These are phyloP conservation scores for Sclerotinia sclerotiorum DNA, from an alignment of 2,329 filamentous ascomycete species.

Conservation along the genomic window DNA sequence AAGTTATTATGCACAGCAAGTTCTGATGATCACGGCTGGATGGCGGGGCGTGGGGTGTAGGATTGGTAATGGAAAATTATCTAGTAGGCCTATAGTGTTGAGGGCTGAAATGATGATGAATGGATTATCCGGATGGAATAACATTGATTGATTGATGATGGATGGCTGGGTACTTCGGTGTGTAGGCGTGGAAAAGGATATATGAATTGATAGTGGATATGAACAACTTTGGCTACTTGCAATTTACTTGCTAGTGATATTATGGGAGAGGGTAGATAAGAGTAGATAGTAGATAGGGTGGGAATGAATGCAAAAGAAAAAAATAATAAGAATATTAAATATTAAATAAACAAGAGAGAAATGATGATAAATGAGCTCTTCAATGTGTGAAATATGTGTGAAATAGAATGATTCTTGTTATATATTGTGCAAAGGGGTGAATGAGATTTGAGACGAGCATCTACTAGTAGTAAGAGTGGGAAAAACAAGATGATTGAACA, in stretches of 20 bases:
- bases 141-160: neutral
- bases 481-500: too few species aligned
- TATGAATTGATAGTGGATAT: neutral
- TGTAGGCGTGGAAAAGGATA: neutral
- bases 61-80: conserved; percentile 7
- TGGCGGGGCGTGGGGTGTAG: neutral
- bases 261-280: neutral
- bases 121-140: neutral
- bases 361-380: too few species aligned
- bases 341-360: too few species aligned
- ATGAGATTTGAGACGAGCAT: too few species aligned
- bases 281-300: neutral
- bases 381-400: too few species aligned
- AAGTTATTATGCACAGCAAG: conserved; percentile 16
- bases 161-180: conserved; percentile 17
- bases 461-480: too few species aligned
- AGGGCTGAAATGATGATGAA: neutral
- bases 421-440: too few species aligned
- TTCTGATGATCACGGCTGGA: conserved; percentile 14
- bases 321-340: neutral
- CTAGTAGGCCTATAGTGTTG: neutral
- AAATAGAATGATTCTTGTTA: too few species aligned
- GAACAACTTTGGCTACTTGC: conserved; percentile 4
- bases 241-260: neutral
- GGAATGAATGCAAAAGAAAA: neutral